Conservation (phyloP, 2,329 filamentous ascomycete species). For the Raffaelea deltoideospora region DNA sequence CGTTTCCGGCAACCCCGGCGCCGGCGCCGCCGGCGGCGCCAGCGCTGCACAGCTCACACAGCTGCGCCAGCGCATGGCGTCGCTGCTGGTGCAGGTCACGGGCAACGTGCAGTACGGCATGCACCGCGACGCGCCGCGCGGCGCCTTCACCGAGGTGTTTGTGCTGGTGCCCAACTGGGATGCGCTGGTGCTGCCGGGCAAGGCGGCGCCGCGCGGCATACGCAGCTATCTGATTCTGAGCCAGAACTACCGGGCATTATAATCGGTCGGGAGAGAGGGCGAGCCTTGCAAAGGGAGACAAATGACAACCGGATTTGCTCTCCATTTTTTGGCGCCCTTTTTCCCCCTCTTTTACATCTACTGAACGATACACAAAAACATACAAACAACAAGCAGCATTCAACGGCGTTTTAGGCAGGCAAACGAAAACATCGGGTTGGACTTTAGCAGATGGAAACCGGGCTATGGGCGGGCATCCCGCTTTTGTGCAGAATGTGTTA, state of each 20-base stretch:
- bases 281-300: too few relatives aligned
- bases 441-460: too few relatives aligned
- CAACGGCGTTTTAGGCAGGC: too few relatives aligned
- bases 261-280: slow-evolving; percentile 6
- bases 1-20: background rate
- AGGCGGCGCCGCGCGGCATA: slow-evolving; percentile 35
- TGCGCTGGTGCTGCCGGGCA: slow-evolving; percentile 24
- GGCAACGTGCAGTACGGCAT: slow-evolving; percentile 57
- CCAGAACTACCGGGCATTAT: slow-evolving; percentile 53
- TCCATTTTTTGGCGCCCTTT: too few relatives aligned
- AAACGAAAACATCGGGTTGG: too few relatives aligned
- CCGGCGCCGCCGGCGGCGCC: slow-evolving; percentile 10
- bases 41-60: slow-evolving; percentile 18
- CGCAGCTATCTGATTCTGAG: slow-evolving; percentile 53
- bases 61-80: slow-evolving; percentile 44
- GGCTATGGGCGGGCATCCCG: too few relatives aligned
- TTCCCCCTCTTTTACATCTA: too few relatives aligned
- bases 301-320: too few relatives aligned
- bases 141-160: slow-evolving; percentile 66
- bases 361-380: too few relatives aligned
- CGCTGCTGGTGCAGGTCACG: slow-evolving; percentile 57
- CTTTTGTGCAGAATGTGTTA: too few relatives aligned
- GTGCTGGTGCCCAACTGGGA: slow-evolving; percentile 67
- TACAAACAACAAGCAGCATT: too few relatives aligned
- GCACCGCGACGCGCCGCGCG: slow-evolving; percentile 43